Evolutionary conservation across 2,329 filamentous ascomycete genomes (phyloP), one percentile per base, ranked within the genome.

Genomic region (Lecanosticta acicola): DNA sequence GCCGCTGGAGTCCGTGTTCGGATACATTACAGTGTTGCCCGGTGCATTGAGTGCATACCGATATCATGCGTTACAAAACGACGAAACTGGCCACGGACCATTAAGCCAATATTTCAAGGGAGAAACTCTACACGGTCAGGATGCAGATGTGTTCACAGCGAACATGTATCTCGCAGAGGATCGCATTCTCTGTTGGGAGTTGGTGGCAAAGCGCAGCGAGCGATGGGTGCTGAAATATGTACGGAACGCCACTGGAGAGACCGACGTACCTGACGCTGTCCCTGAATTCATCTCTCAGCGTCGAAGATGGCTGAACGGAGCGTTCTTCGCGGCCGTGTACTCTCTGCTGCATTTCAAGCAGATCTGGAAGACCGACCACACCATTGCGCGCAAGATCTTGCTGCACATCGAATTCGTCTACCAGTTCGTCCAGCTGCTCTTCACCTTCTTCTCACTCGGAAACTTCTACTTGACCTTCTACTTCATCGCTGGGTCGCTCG

Each of bases 401-500:
- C 79, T 98, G 42, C 90, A 96, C 67, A 81, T 97, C 58, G 93
- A 98, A 66, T 96, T 96, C 64, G 68, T 95, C 57, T 98, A 98
- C 68, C 93, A 98, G 66, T 84, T 94, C 65, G 77, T 97, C 57
- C 86, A 89, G 62, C 80, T 98, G 11, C 68, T 94, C 50, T 98
- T 98, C 72, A 98, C 93, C 37, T 98, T 88, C 73, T 97, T 98
- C 73, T 95, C 91, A 9, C 81, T 98, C 57, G 72, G 91, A 67
- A 98, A 98, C 74, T 98, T 97, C 75, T 98, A 97, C 68, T 82
- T 98, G 42, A 94, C 90, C 47, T 98, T 98, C 71, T 98, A 90
- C 77, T 98, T 98, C 72, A 84, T 98, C 56, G 89, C 89, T 17
- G 93, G 93, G 35, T 94, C 90, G 33, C 77, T 98, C 13, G 79